Base-by-base conservation (phyloP, 2,329 filamentous ascomycete species). In the Pyrenophora seminiperda region DNA sequence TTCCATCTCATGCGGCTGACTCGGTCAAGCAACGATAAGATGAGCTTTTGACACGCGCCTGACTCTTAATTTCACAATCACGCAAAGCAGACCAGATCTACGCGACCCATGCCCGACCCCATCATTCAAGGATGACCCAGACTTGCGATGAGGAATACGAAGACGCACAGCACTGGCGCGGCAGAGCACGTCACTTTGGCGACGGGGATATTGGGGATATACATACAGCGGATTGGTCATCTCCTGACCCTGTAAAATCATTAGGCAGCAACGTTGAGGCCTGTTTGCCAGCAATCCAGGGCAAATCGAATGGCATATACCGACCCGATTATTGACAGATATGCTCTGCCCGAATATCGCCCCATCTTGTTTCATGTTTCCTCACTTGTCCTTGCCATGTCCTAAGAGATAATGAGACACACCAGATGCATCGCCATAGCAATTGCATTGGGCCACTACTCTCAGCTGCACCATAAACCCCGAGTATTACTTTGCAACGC, bases 141-240 rank as follows among this genome's bases (percentile, higher is more conserved):
- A 41, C 33, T 7, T 13, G 30, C 11, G 24, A 48, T 48, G 43
- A 29, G 46, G 19, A 42, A 34, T 38, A 40, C 44, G 37, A 42
- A 31, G 49, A 43, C 38, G 30, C 32, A 22, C 44, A 48, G 44
- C 34, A 48, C 48, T 41, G 49, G 39, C 42, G 40, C 33, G 24
- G 49, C 48, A 41, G 44, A 39, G 47, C 38, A 41, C 39, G n/a
- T 39, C 33, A n/a, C 29, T 39, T 41, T 48, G 32, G 44, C 39
- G 44, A 41, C 39, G 39, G 27, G 38, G 41, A 37, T 32, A 36
- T n/a, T n/a, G n/a, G n/a, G n/a, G n/a, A n/a, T n/a, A n/a, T n/a
- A n/a, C n/a, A 36, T 22, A 48, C 32, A 39, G 39, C 33, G 44
- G 13, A 48, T 22, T 18, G 39, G 24, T 39, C 45, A 39, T 48